Conservation (phyloP, 2,329 filamentous ascomycete species). For the Trichoderma polysporum region DNA sequence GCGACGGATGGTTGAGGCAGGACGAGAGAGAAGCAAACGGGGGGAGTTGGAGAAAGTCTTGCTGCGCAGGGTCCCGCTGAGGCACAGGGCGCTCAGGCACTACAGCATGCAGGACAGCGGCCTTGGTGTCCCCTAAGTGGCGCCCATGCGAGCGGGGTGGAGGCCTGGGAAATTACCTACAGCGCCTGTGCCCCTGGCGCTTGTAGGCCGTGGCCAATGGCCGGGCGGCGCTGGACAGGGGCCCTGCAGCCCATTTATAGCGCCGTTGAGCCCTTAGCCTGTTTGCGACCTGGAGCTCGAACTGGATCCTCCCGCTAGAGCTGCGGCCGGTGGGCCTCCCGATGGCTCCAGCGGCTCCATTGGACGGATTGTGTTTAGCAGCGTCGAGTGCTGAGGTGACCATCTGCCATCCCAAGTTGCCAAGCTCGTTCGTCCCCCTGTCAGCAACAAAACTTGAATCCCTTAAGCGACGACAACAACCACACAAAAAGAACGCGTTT, state of each 20-base stretch:
- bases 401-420: neutral
- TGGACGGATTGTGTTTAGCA: neutral
- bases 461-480: neutral
- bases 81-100: slow-evolving; percentile 11
- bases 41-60: neutral
- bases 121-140: slow-evolving; percentile 12
- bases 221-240: neutral
- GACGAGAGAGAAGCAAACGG: slow-evolving; percentile 8
- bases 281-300: neutral
- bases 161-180: slow-evolving; percentile 17
- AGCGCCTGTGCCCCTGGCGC: slow-evolving; percentile 17
- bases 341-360: slow-evolving; percentile 7
- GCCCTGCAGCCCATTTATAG: slow-evolving; percentile 10
- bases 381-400: neutral
- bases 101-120: slow-evolving; percentile 20
- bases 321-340: slow-evolving; percentile 4
- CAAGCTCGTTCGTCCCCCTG: neutral
- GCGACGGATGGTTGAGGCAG: slow-evolving; percentile 20
- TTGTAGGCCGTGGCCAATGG: slow-evolving; percentile 14
- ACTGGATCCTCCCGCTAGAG: neutral
- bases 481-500: neutral
- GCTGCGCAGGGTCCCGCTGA: neutral
- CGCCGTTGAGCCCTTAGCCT: neutral
- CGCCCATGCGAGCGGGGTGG: slow-evolving; percentile 7
- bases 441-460: neutral